Base-by-base conservation (phyloP, 2,329 filamentous ascomycete species). In the Penicillium nordicum region DNA sequence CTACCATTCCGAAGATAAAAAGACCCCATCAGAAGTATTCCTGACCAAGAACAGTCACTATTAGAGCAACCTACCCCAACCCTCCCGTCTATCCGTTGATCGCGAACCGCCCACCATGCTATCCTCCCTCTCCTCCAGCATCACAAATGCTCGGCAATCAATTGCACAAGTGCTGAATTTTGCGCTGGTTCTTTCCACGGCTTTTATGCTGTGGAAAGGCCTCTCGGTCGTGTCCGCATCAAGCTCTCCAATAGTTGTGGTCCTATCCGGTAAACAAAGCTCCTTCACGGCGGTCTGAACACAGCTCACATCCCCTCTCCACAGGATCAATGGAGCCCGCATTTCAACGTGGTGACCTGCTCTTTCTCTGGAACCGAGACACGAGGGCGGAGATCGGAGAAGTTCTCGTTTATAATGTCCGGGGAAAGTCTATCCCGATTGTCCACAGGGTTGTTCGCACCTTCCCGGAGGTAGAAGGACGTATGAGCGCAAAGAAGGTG, bases 361-460 rank as follows among this genome's bases (percentile, higher is more conserved):
- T 87, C 11, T 86, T 87, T 64, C 67, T 87, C 25, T 87, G 85
- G 84, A 87, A 87, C 65, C 72, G 84, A 53, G 73, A 79, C 30
- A 74, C 77, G 48, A 81, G 87, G 42, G 87, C 86, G 1, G 82
- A 88, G 67, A 79, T 90, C 44, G 88, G 88, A 18, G 88, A 90
- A 74, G 81, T 89, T 59, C 88, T 90, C 63, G 87, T 90, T 46
- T 90, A 44, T 14, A 46, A 44, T 23, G 49, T 58, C 11, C 54
- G 62, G 42, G 64, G 88, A 56, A 99, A 97, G 80, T 90, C 96
- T 64, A 97, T 99, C 62, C 94, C 94, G 30, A 99, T 99, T 75
- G 94, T 99, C 64, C 94, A 99, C 78, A 82, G 94, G 49, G 84
- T 97, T 10, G 88, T 97, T 53, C 84, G 92, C 76, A 80, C 81